These are phyloP conservation scores for Beauveria pseudobassiana DNA, from an alignment of 2,329 filamentous ascomycete species.

Conservation along the genomic window DNA sequence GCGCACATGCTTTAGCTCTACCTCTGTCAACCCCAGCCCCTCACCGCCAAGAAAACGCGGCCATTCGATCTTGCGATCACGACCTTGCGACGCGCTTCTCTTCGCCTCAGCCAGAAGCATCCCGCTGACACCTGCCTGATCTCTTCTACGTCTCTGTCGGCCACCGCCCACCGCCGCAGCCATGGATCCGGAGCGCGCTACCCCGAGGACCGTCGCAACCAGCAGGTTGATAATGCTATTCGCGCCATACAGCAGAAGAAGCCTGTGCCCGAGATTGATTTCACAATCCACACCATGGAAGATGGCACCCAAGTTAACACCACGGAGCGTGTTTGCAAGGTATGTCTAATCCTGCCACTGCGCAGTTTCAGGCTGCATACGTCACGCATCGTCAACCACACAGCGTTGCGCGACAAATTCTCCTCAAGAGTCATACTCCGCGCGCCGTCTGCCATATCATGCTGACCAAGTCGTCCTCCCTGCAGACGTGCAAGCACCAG, in stretches of 20 bases:
- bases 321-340: conserved; percentile 93
- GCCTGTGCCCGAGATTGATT: conserved; percentile 95
- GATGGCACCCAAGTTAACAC: conserved; percentile 95
- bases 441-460: background rate
- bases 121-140: background rate
- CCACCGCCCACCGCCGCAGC: conserved; percentile 17
- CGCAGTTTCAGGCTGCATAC: background rate
- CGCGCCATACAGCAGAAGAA: conserved; percentile 92
- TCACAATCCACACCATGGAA: conserved; percentile 97
- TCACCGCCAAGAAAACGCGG: conserved; percentile 6
- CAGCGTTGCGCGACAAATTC: background rate
- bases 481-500: conserved; percentile 92
- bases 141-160: background rate
- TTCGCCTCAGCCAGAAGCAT: background rate
- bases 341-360: conserved; percentile 34
- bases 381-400: background rate
- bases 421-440: background rate
- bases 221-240: conserved; percentile 79
- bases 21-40: background rate
- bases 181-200: conserved; percentile 42
- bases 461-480: background rate
- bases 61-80: background rate
- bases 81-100: background rate
- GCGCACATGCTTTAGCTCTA: background rate
- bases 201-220: conserved; percentile 41